These are phyloP conservation scores for Aspergillus diversus DNA, from an alignment of 495 filamentous ascomycete species.

Conservation along the genomic window DNA sequence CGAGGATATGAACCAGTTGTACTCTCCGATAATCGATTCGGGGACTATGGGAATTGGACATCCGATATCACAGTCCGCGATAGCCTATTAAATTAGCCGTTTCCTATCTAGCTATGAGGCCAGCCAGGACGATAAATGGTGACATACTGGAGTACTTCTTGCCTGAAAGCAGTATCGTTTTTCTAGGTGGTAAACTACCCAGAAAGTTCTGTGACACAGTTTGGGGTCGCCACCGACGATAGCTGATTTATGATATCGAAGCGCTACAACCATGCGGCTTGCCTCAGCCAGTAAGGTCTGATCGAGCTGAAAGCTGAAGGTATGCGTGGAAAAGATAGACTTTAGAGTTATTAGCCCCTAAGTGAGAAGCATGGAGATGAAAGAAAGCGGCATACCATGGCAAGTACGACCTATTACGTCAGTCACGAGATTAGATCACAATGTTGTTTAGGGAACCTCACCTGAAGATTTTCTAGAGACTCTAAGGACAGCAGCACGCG, in stretches of 20 bases:
- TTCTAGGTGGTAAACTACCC: conserved; percentile 40
- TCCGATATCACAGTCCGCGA: conserved; percentile 33
- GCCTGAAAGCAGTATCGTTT: conserved; percentile 33
- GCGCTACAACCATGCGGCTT: conserved; percentile 26
- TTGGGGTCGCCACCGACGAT: conserved; percentile 3
- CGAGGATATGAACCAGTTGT: conserved; percentile 34
- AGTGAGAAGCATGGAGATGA: neutral
- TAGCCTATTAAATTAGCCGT: conserved; percentile 7
- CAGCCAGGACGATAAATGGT: neutral
- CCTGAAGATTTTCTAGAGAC: conserved; percentile 29
- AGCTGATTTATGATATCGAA: conserved; percentile 22
- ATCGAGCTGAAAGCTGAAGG: conserved; percentile 31
- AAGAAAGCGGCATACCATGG: conserved; percentile 13
- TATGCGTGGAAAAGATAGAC: conserved; percentile 27
- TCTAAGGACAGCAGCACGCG: conserved; percentile 15
- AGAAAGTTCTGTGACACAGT: conserved; percentile 30
- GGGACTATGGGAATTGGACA: conserved; percentile 31
- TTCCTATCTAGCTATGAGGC: neutral
- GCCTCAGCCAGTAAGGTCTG: conserved; percentile 33
- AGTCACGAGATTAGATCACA: neutral
- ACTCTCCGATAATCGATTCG: conserved; percentile 27
- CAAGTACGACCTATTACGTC: conserved; percentile 21
- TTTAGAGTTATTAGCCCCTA: conserved; percentile 1
- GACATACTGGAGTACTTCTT: conserved; percentile 29
- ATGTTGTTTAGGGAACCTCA: neutral